These are phyloP conservation scores for Vararia minispora DNA, from an alignment of 768 basidiomycete species.

Conservation along the genomic window DNA sequence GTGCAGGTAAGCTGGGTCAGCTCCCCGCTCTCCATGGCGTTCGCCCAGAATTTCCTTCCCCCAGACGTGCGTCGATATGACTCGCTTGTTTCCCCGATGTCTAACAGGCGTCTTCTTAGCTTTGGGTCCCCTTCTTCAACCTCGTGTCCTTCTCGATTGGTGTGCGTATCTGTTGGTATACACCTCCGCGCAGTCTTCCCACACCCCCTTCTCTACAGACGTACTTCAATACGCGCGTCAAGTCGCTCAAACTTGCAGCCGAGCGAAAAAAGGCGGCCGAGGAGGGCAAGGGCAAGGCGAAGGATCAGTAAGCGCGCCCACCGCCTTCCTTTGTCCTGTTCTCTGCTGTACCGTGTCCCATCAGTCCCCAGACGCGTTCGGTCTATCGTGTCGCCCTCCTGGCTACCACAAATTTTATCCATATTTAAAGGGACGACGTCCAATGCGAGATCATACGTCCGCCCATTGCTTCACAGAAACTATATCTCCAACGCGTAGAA, in stretches of 20 bases:
- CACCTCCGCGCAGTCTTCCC: neutral
- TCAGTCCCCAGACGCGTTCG: no score
- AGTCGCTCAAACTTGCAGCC: constrained; percentile 35
- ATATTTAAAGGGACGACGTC: no score
- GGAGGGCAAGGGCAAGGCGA: constrained; percentile 21
- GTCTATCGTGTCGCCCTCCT: no score
- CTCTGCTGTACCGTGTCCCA: no score
- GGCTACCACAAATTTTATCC: no score
- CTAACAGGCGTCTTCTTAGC: constrained; percentile 26
- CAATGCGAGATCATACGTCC: no score
- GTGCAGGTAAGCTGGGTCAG: constrained; percentile 68
- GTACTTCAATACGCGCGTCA: constrained; percentile 63
- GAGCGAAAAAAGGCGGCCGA: constrained; percentile 35
- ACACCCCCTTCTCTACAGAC: constrained; percentile 32
- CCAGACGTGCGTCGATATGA: constrained; percentile 41
- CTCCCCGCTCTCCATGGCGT: constrained; percentile 58
- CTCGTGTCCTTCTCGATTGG: constrained; percentile 64
- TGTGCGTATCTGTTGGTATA: constrained; percentile 32
- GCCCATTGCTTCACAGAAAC: constrained; percentile 25
- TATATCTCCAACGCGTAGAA: constrained; percentile 49
- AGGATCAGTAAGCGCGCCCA: constrained; percentile 13
- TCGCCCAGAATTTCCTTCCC: constrained; percentile 75
- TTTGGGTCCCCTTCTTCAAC: constrained; percentile 88
- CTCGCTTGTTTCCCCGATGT: neutral
- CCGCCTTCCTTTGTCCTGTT: no score